phyloP scores from a whole-genome alignment of 805 yeast genomes.

The Pichia ethanolica region DNA sequence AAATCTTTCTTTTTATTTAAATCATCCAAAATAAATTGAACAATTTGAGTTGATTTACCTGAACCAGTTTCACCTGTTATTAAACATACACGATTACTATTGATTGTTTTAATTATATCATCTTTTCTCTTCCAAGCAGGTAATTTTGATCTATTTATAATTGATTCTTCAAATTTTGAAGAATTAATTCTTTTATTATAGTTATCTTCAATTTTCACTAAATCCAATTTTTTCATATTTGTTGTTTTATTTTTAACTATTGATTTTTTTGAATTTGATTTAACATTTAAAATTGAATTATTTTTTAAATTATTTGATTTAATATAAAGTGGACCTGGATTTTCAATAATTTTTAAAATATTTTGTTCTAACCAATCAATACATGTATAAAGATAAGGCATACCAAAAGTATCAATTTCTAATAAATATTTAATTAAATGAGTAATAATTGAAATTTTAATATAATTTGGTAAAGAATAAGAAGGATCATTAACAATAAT shows the following conservation, averaged over 20 bases:
- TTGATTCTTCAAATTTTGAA: constrained; percentile 24
- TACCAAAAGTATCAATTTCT: constrained; percentile 49
- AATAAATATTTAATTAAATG: constrained; percentile 39
- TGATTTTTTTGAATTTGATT: too few relatives aligned
- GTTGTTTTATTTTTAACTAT: constrained; percentile 3
- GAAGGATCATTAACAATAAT: constrained; percentile 35
- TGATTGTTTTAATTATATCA: constrained; percentile 49
- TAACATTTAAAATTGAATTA: not conserved
- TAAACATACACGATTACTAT: constrained; percentile 55
- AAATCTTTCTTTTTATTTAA: constrained; percentile 43
- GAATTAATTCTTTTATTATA: constrained; percentile 22
- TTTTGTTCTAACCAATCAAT: constrained; percentile 74
- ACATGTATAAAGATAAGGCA: constrained; percentile 58
- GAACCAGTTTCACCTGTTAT: constrained; percentile 98
- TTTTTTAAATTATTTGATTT: constrained; percentile 1
- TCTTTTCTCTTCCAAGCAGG: constrained; percentile 80
- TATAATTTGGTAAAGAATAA: constrained; percentile 59
- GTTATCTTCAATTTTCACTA: constrained; percentile 27
- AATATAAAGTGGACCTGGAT: constrained; percentile 66
- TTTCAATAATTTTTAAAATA: constrained; percentile 45
- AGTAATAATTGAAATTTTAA: constrained; percentile 49
- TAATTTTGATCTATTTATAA: constrained; percentile 42
- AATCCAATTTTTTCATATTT: constrained; percentile 23
- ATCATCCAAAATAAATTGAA: constrained; percentile 78
- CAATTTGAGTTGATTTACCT: constrained; percentile 92